phyloP scores from a whole-genome alignment of 805 yeast species.

The Metschnikowia lochheadii region DNA sequence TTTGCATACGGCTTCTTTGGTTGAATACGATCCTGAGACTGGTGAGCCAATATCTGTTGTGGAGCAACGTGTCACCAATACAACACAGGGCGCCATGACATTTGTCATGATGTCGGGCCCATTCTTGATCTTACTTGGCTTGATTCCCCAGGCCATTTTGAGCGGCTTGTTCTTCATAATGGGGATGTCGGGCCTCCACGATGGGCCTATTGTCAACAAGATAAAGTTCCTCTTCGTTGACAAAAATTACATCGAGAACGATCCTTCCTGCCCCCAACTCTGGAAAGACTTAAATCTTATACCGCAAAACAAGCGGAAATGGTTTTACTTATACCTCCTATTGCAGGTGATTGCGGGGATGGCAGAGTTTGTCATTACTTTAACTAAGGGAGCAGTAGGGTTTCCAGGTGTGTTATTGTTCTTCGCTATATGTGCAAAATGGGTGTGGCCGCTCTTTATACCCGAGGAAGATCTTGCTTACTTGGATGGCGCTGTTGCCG shows the following conservation, averaged over 20 bases:
- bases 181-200: slow-evolving; percentile 79
- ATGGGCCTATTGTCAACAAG: slow-evolving; percentile 59
- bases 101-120: slow-evolving; percentile 90
- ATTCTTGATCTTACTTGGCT: slow-evolving; percentile 69
- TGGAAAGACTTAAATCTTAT: slow-evolving; percentile 28
- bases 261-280: slow-evolving; percentile 34
- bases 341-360: slow-evolving; percentile 66
- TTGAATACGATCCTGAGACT: slow-evolving; percentile 45
- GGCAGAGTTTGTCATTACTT: slow-evolving; percentile 80
- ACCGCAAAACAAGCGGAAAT: slow-evolving; percentile 30
- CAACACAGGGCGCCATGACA: slow-evolving; percentile 78
- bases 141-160: slow-evolving; percentile 88
- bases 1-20: slow-evolving; percentile 74
- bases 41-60: slow-evolving; percentile 56
- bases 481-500: slow-evolving; percentile 66
- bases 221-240: slow-evolving; percentile 64
- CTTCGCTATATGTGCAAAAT: slow-evolving; percentile 58
- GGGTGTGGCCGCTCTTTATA: slow-evolving; percentile 60
- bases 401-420: slow-evolving; percentile 82
- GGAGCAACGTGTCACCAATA: slow-evolving; percentile 85
- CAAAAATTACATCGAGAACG: slow-evolving; percentile 31
- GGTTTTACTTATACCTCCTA: slow-evolving; percentile 52
- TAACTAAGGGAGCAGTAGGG: slow-evolving; percentile 88
- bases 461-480: slow-evolving; percentile 54
- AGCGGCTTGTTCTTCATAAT: slow-evolving; percentile 91